These are phyloP conservation scores for Wickerhamomyces alni DNA, from an alignment of 805 yeast genomes.

Conservation along the genomic window DNA sequence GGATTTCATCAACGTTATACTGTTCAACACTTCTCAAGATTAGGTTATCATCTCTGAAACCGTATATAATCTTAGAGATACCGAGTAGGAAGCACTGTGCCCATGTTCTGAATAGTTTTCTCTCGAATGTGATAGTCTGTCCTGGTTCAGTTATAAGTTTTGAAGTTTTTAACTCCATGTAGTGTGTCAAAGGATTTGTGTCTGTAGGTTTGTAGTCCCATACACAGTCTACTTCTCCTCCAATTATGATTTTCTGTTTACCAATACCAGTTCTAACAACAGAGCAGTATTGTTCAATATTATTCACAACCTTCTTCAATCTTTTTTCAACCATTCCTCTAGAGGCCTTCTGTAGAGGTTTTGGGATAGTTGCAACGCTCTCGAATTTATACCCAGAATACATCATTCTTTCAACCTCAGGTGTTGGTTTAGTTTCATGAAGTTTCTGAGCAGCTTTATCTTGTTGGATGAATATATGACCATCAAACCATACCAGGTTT, in stretches of 20 bases:
- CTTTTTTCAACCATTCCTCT: constrained; percentile 67
- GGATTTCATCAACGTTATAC: constrained; percentile 72
- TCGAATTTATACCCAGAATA: constrained; percentile 86
- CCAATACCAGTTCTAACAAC: constrained; percentile 88
- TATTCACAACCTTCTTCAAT: constrained; percentile 51
- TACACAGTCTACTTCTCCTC: constrained; percentile 91
- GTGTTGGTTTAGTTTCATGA: constrained; percentile 22
- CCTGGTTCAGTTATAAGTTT: constrained; percentile 47
- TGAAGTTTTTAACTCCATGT: constrained; percentile 80
- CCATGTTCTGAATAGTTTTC: constrained; percentile 79
- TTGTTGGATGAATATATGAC: constrained; percentile 59
- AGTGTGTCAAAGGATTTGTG: constrained; percentile 47
- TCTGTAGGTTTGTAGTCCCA: constrained; percentile 69
- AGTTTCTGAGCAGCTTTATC: constrained; percentile 20
- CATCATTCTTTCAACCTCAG: constrained; percentile 35
- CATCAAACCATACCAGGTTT: constrained; percentile 67
- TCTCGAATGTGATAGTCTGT: constrained; percentile 63
- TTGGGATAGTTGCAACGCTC: constrained; percentile 61
- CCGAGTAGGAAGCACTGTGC: constrained; percentile 90
- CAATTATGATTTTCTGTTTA: constrained; percentile 55
- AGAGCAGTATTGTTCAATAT: constrained; percentile 70
- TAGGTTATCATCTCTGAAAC: constrained; percentile 74
- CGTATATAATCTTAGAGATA: constrained; percentile 72
- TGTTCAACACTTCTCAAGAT: constrained; percentile 67
- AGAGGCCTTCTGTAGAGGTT: constrained; percentile 67